phyloP scores from a whole-genome alignment of 2,329 filamentous ascomycete genomes.

The Phialophora tarda region DNA sequence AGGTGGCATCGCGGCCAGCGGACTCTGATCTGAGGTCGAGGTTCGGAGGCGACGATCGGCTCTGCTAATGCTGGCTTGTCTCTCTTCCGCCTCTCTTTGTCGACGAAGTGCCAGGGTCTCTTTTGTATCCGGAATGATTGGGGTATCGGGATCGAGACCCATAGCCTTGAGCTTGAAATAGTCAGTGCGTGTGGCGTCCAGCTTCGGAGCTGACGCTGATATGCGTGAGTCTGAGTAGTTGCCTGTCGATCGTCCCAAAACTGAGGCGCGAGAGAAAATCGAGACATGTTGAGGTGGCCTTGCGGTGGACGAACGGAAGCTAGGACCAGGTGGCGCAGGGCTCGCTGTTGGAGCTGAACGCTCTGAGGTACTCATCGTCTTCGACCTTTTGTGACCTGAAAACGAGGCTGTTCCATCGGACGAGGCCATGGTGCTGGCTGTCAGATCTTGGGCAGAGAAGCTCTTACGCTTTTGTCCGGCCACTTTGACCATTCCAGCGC shows the following conservation, averaged over 20 bases:
- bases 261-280: slow-evolving; percentile 28
- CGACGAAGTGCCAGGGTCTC: slow-evolving; percentile 28
- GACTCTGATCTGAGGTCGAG: slow-evolving; percentile 17
- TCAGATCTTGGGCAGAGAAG: slow-evolving; percentile 76
- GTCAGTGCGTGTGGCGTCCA: slow-evolving; percentile 55
- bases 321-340: background rate
- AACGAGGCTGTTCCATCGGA: slow-evolving; percentile 19
- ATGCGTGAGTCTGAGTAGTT: slow-evolving; percentile 34
- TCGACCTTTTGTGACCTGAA: slow-evolving; percentile 38
- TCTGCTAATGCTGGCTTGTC: slow-evolving; percentile 24
- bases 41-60: slow-evolving; percentile 15
- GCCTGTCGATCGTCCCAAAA: slow-evolving; percentile 33
- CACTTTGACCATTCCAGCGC: slow-evolving; percentile 19
- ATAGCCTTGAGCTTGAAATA: slow-evolving; percentile 59
- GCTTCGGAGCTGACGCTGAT: slow-evolving; percentile 32
- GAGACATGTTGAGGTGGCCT: slow-evolving; percentile 22
- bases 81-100: slow-evolving; percentile 35
- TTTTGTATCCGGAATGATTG: slow-evolving; percentile 39
- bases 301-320: slow-evolving; percentile 15
- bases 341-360: slow-evolving; percentile 14
- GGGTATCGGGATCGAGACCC: slow-evolving; percentile 51
- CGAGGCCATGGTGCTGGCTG: slow-evolving; percentile 62
- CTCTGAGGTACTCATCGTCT: slow-evolving; percentile 33
- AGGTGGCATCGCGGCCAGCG: slow-evolving; percentile 9
- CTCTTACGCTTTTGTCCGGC: slow-evolving; percentile 40